Percentiles rank a stretch among this genome's conserved stretches.
These are phyloP conservation scores for Monosporozyma solicola DNA, from an alignment of 805 yeast genomes.

Conservation along the genomic window DNA sequence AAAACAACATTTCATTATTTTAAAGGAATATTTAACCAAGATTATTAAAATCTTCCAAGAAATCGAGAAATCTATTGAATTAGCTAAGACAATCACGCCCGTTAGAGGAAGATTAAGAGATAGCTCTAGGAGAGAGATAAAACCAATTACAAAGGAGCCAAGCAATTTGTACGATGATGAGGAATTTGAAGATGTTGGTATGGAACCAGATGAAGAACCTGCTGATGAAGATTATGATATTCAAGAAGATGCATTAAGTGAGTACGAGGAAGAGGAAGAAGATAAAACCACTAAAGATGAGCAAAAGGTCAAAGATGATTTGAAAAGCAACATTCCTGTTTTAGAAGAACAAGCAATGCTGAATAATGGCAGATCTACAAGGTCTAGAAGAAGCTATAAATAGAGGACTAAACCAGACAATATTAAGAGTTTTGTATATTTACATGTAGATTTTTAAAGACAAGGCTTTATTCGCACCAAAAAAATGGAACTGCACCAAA, in stretches of 20 bases:
- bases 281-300: background rate
- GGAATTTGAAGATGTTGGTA: slow-evolving; percentile 1
- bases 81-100: slow-evolving; percentile 6
- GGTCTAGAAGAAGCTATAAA: background rate
- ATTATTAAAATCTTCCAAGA: slow-evolving; percentile 41
- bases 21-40: slow-evolving; percentile 16
- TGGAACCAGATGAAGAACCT: background rate
- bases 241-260: background rate
- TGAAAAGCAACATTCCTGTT: background rate
- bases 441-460: background rate
- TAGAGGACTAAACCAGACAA: background rate
- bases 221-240: slow-evolving; percentile 2
- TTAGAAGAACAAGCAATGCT: background rate
- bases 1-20: slow-evolving; percentile 12
- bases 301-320: background rate
- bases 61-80: slow-evolving; percentile 43
- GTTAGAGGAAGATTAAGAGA: slow-evolving; percentile 9
- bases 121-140: background rate
- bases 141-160: slow-evolving; percentile 2
- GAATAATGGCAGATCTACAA: background rate
- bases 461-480: background rate
- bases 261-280: slow-evolving; percentile 2
- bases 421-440: background rate
- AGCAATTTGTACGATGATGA: slow-evolving; percentile 4
- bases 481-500: background rate